These are phyloP conservation scores for Cucurbitaria berberidis DNA, from an alignment of 2,329 filamentous ascomycete species.

Conservation along the genomic window DNA sequence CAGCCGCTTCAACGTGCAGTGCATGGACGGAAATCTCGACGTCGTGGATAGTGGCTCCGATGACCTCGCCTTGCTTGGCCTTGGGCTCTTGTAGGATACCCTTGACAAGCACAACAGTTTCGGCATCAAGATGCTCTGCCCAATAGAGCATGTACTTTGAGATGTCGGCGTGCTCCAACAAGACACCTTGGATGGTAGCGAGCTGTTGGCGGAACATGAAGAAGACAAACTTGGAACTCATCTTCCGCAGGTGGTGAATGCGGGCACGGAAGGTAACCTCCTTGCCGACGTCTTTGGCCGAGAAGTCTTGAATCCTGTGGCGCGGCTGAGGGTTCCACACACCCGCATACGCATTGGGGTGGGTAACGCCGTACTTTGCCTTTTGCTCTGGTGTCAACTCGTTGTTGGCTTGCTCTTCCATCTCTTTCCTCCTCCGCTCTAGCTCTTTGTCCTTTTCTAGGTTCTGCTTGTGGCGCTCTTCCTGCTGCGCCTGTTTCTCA, in stretches of 20 bases:
- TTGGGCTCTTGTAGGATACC: constrained; percentile 76
- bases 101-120: constrained; percentile 77
- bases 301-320: constrained; percentile 59
- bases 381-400: constrained; percentile 66
- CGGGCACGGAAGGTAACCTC: constrained; percentile 72
- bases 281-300: constrained; percentile 61
- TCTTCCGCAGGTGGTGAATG: constrained; percentile 77
- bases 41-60: constrained; percentile 75
- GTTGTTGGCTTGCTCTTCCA: constrained; percentile 55
- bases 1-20: constrained; percentile 66
- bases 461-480: constrained; percentile 53
- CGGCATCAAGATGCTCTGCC: constrained; percentile 81
- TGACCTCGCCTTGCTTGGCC: constrained; percentile 68
- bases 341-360: constrained; percentile 64
- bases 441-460: constrained; percentile 54
- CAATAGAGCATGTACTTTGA: constrained; percentile 82
- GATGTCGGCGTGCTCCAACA: constrained; percentile 67
- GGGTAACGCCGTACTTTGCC: constrained; percentile 63
- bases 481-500: constrained; percentile 53
- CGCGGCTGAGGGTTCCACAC: constrained; percentile 57
- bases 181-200: constrained; percentile 81
- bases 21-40: constrained; percentile 76
- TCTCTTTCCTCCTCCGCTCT: constrained; percentile 55
- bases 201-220: constrained; percentile 85
- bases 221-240: constrained; percentile 85